Base-by-base conservation (phyloP, 768 basidiomycete genomes). In the Termitomyces titanicus region DNA sequence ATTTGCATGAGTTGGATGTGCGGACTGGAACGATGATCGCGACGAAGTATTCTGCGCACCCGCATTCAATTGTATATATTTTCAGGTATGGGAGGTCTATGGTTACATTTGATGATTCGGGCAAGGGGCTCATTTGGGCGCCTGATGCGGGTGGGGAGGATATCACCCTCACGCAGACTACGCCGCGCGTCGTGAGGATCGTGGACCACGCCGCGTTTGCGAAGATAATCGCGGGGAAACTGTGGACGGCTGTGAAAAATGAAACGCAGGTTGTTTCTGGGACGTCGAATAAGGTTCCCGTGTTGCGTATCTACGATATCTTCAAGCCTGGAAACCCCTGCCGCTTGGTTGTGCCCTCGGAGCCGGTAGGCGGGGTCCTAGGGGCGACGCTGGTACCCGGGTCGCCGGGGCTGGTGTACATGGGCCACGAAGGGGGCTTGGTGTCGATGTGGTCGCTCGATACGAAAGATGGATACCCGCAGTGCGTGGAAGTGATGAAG, bases 391-490 rank as follows among this genome's bases (percentile, higher is more conserved):
- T 91, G 31, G 68, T 98, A 7, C 86, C 90, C 0, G 80, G 84
- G 1, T 75, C 82, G 18, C 85, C 86, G 0, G 76, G 80, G 2
- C 69, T 75, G 27, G 88, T 92, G 37, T 97, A 87, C 63, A 74
- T 99, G 33, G 94, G 90, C 0, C 96, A 99, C 63, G 95, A 98
- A 68, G 94, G 89, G 39, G 96, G 96, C 0, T 86, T 79, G 64
- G 77, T 98, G 58, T 88, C 86, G 2, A 74, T 95, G n/a, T 99
- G 97, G 94, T 62, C 71, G 22, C 58, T 82, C 10, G 73, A 75
- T 2, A 76, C 78, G 0, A 72, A 70, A 2, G 85, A 83, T 56
- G 83, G 81, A 38, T 73, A 77, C 42, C 88, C 89, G 0, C 66
- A 66, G 8, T 96, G 91, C 64, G 63, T 82, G 13, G 88, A 90